Conservation (phyloP, 1,284 basidiomycete species). For the Hemileia vastatrix region DNA sequence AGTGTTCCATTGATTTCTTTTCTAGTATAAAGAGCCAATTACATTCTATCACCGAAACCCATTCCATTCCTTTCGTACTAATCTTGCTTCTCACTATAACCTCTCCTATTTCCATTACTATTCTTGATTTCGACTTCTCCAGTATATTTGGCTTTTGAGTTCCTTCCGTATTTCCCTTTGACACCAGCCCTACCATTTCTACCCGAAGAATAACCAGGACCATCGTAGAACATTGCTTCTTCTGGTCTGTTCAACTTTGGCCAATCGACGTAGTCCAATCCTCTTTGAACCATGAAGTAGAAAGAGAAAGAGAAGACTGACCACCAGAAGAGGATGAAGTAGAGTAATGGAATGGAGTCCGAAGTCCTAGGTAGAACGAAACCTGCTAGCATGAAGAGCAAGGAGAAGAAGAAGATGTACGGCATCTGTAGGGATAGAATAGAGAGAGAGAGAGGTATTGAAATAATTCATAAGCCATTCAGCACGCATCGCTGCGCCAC, state of each 20-base stretch:
- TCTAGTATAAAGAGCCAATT: too few species aligned
- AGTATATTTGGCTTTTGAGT: neutral
- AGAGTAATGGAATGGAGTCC: slow-evolving; percentile 15
- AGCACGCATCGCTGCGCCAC: neutral
- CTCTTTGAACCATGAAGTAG: slow-evolving; percentile 36
- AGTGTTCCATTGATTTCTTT: too few species aligned
- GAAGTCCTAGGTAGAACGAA: slow-evolving; percentile 29
- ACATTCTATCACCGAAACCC: too few species aligned
- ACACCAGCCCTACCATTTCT: slow-evolving; percentile 28
- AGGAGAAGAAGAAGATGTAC: slow-evolving; percentile 66
- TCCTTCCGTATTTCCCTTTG: slow-evolving; percentile 5
- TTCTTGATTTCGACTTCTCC: neutral
- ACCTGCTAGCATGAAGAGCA: slow-evolving; percentile 59
- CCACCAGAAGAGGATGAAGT: slow-evolving; percentile 31
- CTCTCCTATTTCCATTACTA: neutral
- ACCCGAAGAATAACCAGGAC: slow-evolving; percentile 38
- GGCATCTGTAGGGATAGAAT: slow-evolving; percentile 61
- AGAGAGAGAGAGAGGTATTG: too few species aligned
- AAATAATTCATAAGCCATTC: neutral
- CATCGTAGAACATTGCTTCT: slow-evolving; percentile 37
- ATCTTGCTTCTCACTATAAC: neutral
- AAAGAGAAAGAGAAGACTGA: slow-evolving; percentile 26
- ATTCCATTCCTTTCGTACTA: too few species aligned
- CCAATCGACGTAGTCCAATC: slow-evolving; percentile 41
- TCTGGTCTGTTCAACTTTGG: slow-evolving; percentile 38